phyloP scores from a whole-genome alignment of 768 basidiomycete genomes.

The Lepiota brunneoincarnata region DNA sequence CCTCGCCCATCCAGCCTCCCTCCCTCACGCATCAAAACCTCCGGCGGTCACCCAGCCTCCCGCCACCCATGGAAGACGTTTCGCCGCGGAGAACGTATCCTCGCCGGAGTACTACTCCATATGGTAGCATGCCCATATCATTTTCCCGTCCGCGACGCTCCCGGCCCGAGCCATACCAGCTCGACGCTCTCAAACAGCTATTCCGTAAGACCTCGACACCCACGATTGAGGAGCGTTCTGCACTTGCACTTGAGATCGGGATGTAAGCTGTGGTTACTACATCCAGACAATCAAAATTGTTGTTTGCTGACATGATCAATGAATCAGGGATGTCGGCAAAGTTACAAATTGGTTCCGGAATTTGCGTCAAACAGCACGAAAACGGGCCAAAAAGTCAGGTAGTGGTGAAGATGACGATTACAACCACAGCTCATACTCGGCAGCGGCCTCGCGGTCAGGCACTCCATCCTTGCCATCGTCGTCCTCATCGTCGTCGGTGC shows the following conservation, averaged over 20 bases:
- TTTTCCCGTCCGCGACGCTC: conserved; percentile 63
- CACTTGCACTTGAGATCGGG: conserved; percentile 72
- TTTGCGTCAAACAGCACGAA: conserved; percentile 76
- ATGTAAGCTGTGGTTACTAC: conserved; percentile 46
- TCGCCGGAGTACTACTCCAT: conserved; percentile 43
- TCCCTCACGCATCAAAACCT: conserved; percentile 22
- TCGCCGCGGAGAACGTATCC: conserved; percentile 37
- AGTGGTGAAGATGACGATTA: conserved; percentile 45
- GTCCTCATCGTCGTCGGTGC: conserved; percentile 45
- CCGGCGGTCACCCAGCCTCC: conserved; percentile 36
- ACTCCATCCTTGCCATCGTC: conserved; percentile 44
- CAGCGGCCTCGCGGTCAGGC: conserved; percentile 49
- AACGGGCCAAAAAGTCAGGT: conserved; percentile 54
- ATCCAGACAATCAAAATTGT: conserved; percentile 15
- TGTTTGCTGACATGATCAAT: conserved; percentile 16
- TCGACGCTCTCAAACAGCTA: conserved; percentile 70
- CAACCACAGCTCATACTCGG: conserved; percentile 32
- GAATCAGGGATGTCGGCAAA: conserved; percentile 70
- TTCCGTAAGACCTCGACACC: conserved; percentile 69
- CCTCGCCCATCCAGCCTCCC: conserved; percentile 25
- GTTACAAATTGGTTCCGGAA: conserved; percentile 91
- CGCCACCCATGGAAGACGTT: conserved; percentile 36
- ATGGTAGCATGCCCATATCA: conserved; percentile 33
- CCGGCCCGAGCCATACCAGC: conserved; percentile 76
- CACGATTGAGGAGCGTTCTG: conserved; percentile 75